These are phyloP conservation scores for Lepidium africanum DNA, from an alignment of 345 rosid species.

Conservation along the genomic window DNA sequence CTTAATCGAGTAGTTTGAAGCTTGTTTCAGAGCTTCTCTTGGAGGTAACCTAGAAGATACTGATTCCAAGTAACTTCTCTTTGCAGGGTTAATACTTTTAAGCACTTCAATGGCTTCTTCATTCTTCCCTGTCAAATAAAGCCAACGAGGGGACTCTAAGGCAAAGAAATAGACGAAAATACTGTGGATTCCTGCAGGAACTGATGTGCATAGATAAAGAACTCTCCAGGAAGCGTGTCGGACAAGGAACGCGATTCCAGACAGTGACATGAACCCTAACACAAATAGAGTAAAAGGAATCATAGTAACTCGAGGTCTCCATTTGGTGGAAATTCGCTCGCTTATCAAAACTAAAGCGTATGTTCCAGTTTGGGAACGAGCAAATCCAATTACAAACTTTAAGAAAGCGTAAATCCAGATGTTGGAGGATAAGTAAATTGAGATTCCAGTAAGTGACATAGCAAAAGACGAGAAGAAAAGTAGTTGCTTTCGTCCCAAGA, in stretches of 20 bases:
- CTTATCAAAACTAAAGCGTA: slow-evolving; percentile 33
- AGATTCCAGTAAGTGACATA: slow-evolving; percentile 31
- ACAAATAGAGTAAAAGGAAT: slow-evolving; percentile 40
- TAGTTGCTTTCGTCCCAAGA: slow-evolving; percentile 35
- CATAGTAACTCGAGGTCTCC: slow-evolving; percentile 40
- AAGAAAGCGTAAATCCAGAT: slow-evolving; percentile 33
- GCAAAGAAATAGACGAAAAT: slow-evolving; percentile 23
- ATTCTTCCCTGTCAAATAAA: slow-evolving; percentile 32
- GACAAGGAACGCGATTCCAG: slow-evolving; percentile 37
- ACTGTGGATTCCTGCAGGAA: slow-evolving; percentile 30
- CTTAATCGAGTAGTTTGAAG: slow-evolving; percentile 7
- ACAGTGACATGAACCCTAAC: slow-evolving; percentile 43
- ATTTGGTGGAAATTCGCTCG: slow-evolving; percentile 33
- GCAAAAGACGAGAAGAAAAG: slow-evolving; percentile 25
- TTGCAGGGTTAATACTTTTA: slow-evolving; percentile 27
- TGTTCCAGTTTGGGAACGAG: slow-evolving; percentile 34
- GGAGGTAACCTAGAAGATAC: neutral
- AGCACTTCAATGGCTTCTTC: slow-evolving; percentile 45
- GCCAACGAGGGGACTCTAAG: slow-evolving; percentile 54
- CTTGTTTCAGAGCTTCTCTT: neutral
- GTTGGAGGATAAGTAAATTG: slow-evolving; percentile 25
- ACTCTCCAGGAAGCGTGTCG: slow-evolving; percentile 39
- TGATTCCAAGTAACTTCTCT: slow-evolving; percentile 3
- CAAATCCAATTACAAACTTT: slow-evolving; percentile 28
- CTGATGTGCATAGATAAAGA: slow-evolving; percentile 40